A percentile compares a stretch with the other conserved stretches of the same genome.
Evolutionary conservation across 2,329 filamentous ascomycete species (phyloP).

Genomic region (Cercospora berteroae): DNA sequence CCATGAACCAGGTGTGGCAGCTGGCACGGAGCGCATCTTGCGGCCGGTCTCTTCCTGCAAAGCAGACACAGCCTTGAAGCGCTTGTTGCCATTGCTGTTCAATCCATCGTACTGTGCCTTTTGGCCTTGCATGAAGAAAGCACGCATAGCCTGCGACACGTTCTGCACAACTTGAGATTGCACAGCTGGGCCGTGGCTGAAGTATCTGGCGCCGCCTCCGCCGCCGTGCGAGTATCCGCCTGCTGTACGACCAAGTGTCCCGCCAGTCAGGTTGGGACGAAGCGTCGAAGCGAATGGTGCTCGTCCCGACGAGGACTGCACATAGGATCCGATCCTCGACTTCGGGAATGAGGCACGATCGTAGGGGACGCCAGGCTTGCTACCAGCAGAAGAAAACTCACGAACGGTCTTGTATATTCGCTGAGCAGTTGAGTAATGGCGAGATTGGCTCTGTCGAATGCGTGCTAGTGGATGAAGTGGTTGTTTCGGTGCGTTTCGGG

Average conservation of each 20-base stretch:
- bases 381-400: constrained; percentile 49
- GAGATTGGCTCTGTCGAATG: constrained; percentile 62
- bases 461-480: constrained; percentile 61
- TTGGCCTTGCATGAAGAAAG: constrained; percentile 87
- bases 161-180: constrained; percentile 91
- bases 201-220: constrained; percentile 73
- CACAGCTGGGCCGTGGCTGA: constrained; percentile 80
- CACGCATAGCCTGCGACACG: constrained; percentile 88
- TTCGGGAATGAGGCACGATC: constrained; percentile 55
- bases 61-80: constrained; percentile 72
- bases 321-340: constrained; percentile 55
- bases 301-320: constrained; percentile 66
- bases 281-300: constrained; percentile 86
- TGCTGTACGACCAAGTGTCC: constrained; percentile 76
- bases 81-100: constrained; percentile 68
- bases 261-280: constrained; percentile 87
- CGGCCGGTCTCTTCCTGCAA: constrained; percentile 70
- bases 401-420: constrained; percentile 47
- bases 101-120: constrained; percentile 83
- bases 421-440: constrained; percentile 60
- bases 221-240: constrained; percentile 80
- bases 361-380: constrained; percentile 43
- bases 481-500: constrained; percentile 56
- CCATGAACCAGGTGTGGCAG: constrained; percentile 68
- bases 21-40: constrained; percentile 61